These are phyloP conservation scores for Albizia julibrissin DNA, from an alignment of 306 rosid genomes.

Conservation along the genomic window DNA sequence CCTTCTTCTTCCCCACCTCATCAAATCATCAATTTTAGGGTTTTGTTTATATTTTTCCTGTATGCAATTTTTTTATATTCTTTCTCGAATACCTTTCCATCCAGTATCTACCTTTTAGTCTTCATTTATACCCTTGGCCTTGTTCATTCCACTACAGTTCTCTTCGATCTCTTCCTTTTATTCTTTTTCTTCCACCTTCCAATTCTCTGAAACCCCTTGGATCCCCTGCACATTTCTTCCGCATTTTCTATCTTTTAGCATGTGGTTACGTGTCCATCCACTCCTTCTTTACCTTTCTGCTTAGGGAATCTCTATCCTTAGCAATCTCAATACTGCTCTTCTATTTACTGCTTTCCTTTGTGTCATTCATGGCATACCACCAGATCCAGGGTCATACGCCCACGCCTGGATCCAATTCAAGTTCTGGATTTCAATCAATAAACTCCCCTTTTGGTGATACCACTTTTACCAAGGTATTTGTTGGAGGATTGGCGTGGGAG, in stretches of 20 bases:
- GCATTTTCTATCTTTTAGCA: conserved; percentile 21
- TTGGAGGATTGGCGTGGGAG: conserved; percentile 64
- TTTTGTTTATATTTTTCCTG: conserved; percentile 26
- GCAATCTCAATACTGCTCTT: neutral
- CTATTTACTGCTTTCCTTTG: neutral
- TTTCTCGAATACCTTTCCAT: neutral
- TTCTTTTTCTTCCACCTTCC: neutral
- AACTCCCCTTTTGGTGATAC: conserved; percentile 95
- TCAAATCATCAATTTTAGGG: conserved; percentile 49
- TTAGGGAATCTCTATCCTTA: conserved; percentile 12
- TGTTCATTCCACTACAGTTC: conserved; percentile 31
- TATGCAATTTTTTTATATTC: neutral
- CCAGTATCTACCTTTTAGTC: neutral
- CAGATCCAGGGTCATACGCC: conserved; percentile 57
- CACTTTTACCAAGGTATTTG: conserved; percentile 91
- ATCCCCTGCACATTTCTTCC: conserved; percentile 45
- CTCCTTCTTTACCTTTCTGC: conserved; percentile 13
- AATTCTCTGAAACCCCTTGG: conserved; percentile 19
- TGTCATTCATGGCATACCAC: conserved; percentile 72
- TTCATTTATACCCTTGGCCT: conserved; percentile 23
- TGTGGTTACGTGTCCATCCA: conserved; percentile 20
- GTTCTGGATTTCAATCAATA: conserved; percentile 72
- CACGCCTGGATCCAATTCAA: conserved; percentile 81
- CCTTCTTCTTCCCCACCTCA: conserved; percentile 34
- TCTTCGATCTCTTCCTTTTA: conserved; percentile 25